Percentiles rank a stretch among this genome's conserved stretches.
phyloP scores from a whole-genome alignment of 768 basidiomycete species.

The Tubosaeta brunneosetosa region DNA sequence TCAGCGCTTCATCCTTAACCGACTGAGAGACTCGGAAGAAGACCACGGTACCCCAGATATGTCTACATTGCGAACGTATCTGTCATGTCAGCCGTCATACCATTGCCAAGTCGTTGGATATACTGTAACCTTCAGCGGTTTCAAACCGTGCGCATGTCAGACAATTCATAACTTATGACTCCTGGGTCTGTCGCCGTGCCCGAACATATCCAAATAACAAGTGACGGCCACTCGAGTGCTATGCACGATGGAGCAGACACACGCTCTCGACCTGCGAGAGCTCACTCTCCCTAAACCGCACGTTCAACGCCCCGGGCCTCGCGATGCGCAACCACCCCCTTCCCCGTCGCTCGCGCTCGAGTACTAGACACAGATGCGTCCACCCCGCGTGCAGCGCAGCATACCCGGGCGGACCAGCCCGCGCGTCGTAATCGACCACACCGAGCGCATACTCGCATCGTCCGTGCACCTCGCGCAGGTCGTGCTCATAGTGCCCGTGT shows the following conservation, averaged over 20 bases:
- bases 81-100: too few relatives aligned
- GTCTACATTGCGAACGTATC: too few relatives aligned
- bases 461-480: slow-evolving; percentile 2
- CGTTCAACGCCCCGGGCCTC: slow-evolving; percentile 16
- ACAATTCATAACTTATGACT: too few relatives aligned
- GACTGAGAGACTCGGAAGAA: too few relatives aligned
- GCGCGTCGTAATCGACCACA: slow-evolving; percentile 21
- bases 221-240: neutral
- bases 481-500: slow-evolving; percentile 1
- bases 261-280: slow-evolving; percentile 17
- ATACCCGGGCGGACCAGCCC: slow-evolving; percentile 18
- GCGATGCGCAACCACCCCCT: slow-evolving; percentile 19
- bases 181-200: too few relatives aligned
- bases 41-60: too few relatives aligned
- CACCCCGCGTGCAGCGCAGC: slow-evolving; percentile 17
- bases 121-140: too few relatives aligned
- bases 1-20: too few relatives aligned
- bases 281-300: slow-evolving; percentile 24
- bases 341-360: slow-evolving; percentile 19
- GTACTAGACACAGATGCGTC: slow-evolving; percentile 19
- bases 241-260: slow-evolving; percentile 19
- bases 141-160: too few relatives aligned
- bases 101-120: too few relatives aligned
- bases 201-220: too few relatives aligned
- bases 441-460: slow-evolving; percentile 19